Percentiles rank a stretch among this genome's conserved stretches.
phyloP scores from a whole-genome alignment of 805 yeast species.

The Lachancea meyersii region DNA sequence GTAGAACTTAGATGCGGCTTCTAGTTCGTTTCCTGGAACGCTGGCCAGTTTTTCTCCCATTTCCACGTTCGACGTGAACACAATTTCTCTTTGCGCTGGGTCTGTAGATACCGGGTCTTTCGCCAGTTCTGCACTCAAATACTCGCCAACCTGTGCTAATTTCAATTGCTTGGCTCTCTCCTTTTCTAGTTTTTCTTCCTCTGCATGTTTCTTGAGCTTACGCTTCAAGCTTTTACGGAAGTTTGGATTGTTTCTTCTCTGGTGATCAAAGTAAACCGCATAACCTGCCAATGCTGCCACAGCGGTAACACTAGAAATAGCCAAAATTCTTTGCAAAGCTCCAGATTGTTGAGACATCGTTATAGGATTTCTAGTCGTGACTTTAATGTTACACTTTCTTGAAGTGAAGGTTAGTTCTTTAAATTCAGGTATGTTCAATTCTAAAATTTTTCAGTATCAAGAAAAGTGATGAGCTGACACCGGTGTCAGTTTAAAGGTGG shows the following conservation, averaged over 20 bases:
- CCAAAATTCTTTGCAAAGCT: slow-evolving; percentile 17
- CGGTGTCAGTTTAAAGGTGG: neutral
- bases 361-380: neutral
- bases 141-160: slow-evolving; percentile 53
- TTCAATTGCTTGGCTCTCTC: slow-evolving; percentile 55
- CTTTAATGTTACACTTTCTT: neutral
- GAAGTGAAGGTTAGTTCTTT: neutral
- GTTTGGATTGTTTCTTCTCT: slow-evolving; percentile 73
- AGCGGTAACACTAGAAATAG: slow-evolving; percentile 38
- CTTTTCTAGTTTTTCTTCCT: slow-evolving; percentile 46
- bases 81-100: slow-evolving; percentile 61
- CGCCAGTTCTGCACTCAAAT: slow-evolving; percentile 57
- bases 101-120: slow-evolving; percentile 73
- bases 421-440: neutral
- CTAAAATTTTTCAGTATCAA: slow-evolving; percentile 7
- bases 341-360: slow-evolving; percentile 21
- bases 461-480: neutral
- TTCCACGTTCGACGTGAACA: slow-evolving; percentile 78
- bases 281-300: slow-evolving; percentile 62
- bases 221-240: slow-evolving; percentile 74
- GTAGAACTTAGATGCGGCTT: slow-evolving; percentile 87
- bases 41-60: slow-evolving; percentile 76
- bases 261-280: slow-evolving; percentile 85
- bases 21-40: slow-evolving; percentile 60
- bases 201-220: slow-evolving; percentile 55